Conservation (phyloP, 371 early-diverging fungal genomes). For the Mortierella sp. region DNA sequence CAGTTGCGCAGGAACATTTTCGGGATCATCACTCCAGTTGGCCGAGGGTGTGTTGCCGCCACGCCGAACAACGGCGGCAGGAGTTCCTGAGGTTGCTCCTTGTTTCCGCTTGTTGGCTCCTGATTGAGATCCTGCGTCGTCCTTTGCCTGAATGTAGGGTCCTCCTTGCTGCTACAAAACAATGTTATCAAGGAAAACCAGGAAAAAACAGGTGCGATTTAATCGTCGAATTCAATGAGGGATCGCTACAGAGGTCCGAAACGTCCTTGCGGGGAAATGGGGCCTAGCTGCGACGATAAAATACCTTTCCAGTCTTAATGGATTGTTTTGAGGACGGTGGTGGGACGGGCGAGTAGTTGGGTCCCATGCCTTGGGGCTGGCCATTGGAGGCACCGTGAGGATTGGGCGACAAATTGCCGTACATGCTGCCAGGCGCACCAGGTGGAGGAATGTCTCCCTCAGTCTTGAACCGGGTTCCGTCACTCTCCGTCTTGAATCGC, state of each 20-base stretch:
- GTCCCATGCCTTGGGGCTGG: slow-evolving; percentile 40
- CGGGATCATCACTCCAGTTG: slow-evolving; percentile 87
- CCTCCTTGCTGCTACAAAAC: slow-evolving; percentile 18
- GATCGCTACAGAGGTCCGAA: slow-evolving; percentile 10
- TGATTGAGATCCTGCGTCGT: slow-evolving; percentile 38
- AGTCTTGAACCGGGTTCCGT: slow-evolving; percentile 49
- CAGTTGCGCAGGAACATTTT: slow-evolving; percentile 81
- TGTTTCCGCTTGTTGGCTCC: slow-evolving; percentile 54
- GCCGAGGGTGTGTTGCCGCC: slow-evolving; percentile 59
- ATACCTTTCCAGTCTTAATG: slow-evolving; percentile 46
- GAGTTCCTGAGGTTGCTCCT: slow-evolving; percentile 37
- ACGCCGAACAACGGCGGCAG: slow-evolving; percentile 36
- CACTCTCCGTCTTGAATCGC: slow-evolving; percentile 53
- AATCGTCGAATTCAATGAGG: slow-evolving; percentile 5
- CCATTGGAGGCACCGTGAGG: slow-evolving; percentile 50
- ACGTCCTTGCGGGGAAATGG: neutral
- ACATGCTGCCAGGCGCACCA: slow-evolving; percentile 46
- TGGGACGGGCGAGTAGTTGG: slow-evolving; percentile 52
- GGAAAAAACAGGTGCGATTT: slow-evolving; percentile 6
- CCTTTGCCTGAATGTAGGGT: slow-evolving; percentile 46
- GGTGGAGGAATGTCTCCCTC: slow-evolving; percentile 49
- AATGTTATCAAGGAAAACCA: neutral
- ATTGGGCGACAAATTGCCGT: slow-evolving; percentile 57
- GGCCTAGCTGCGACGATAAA: slow-evolving; percentile 7
- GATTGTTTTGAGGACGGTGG: slow-evolving; percentile 45